Percentiles rank a stretch among this genome's conserved stretches.
These are phyloP conservation scores for Moricandia moricandioides DNA, from an alignment of 345 rosid genomes.

Conservation along the genomic window DNA sequence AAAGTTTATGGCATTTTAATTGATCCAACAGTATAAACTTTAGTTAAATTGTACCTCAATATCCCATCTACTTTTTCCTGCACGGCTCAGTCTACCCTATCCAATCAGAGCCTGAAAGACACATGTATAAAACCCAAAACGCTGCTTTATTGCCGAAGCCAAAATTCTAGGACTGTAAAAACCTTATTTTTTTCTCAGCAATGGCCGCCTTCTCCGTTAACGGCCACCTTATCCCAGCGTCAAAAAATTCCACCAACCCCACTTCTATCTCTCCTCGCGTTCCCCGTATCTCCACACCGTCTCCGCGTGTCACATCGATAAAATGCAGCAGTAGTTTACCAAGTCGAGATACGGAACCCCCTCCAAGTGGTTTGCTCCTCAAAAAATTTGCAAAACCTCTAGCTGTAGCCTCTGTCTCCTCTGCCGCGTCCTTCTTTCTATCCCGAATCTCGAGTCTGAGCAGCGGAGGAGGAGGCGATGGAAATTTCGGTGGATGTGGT, in stretches of 20 bases:
- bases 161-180: not conserved
- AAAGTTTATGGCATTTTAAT: no score
- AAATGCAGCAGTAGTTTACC: constrained; percentile 33
- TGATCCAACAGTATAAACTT: no score
- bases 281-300: constrained; percentile 25
- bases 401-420: constrained; percentile 43
- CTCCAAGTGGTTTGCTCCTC: constrained; percentile 24
- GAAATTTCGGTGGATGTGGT: constrained; percentile 45
- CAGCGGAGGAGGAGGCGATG: constrained; percentile 44
- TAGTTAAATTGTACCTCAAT: no score
- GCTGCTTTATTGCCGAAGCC: no score
- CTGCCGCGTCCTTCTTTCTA: constrained; percentile 55
- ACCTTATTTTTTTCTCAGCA: constrained; percentile 25
- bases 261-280: constrained; percentile 24
- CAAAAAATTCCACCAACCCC: constrained; percentile 22
- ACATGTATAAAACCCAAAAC: no score
- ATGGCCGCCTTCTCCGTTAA: constrained; percentile 50
- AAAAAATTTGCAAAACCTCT: constrained; percentile 47
- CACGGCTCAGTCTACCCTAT: no score
- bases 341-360: constrained; percentile 1
- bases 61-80: no score
- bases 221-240: constrained; percentile 37
- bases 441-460: constrained; percentile 43
- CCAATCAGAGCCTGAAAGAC: no score
- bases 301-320: constrained; percentile 29